Evolutionary conservation across 163 green algal species (phyloP).

Genomic region (Chlamydomonas reinhardtii): DNA sequence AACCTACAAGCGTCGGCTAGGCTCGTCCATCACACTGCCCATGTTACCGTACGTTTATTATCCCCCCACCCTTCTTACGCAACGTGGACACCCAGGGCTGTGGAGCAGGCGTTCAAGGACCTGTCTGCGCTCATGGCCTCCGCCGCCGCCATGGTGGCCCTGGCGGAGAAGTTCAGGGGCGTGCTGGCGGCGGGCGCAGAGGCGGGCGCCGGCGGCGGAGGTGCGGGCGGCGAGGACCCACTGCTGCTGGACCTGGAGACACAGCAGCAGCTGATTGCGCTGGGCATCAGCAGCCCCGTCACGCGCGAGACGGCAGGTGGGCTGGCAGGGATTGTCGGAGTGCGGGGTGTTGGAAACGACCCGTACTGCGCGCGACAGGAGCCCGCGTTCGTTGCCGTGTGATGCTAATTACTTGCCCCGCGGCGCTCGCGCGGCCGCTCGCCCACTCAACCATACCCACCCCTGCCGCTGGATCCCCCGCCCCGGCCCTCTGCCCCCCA

Average conservation of each 20-base stretch:
- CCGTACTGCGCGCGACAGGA: no score
- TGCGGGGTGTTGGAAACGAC: no score
- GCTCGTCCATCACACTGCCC: no score
- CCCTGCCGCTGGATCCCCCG: not conserved
- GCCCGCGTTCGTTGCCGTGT: no score
- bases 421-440: no score
- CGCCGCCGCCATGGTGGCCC: constrained; percentile 88
- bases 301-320: constrained; percentile 85
- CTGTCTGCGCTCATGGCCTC: constrained; percentile 86
- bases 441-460: no score
- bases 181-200: constrained; percentile 50
- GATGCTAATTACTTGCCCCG: no score
- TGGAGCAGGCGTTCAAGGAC: constrained; percentile 85
- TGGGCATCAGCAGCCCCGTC: constrained; percentile 93
- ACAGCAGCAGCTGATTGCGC: constrained; percentile 83
- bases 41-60: no score
- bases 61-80: no score
- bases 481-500: constrained; percentile 1
- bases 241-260: constrained; percentile 80
- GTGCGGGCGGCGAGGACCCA: constrained; percentile 41
- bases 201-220: not conserved
- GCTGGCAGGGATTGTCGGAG: no score
- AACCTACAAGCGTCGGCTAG: no score
- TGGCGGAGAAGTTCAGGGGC: constrained; percentile 84
- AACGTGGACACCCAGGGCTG: constrained; percentile 57